Evolutionary conservation across 345 rosid genomes (phyloP), one percentile per base, ranked within the genome.

Genomic region (Linum usitatissimum): DNA sequence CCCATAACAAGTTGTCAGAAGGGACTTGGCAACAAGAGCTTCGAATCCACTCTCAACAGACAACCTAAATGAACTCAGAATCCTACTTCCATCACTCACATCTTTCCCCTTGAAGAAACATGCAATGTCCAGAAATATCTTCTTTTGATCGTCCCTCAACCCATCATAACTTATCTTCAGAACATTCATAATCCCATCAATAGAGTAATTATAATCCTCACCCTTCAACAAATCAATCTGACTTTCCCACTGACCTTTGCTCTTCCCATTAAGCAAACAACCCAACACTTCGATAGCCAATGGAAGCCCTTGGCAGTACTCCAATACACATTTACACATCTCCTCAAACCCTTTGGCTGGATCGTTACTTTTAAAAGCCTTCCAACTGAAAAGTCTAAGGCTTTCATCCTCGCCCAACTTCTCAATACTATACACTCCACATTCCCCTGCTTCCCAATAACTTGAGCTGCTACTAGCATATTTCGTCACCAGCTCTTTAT

Each of bases 21-120:
- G 62, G 19, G 57, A 57, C 62, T 56, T 68, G 1, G 62, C 66
- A 21, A 18, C 20, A 0, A 68, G 61, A 55, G 3, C 30, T 5
- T 21, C 18, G 0, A 68, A n/a, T 17, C 18, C 20, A 23, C 6
- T 53, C 13, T 61, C 28, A 3, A 18, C 51, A 21, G 7, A 10
- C 0, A 39, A 39, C 5, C 36, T 36, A 28, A 45, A 68, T 39
- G 56, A n/a, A 2, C 31, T 30, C 17, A 68, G 21, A 7, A 68
- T 9, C 57, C 48, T 18, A 14, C 4, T 56, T 2, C 18, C 51
- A 9, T 9, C 3, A 30, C 9, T 4, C 5, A 55, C 9, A 9
- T 55, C 58, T 18, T 21, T 21, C 58, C 58, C 58, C 21, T 18
- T 21, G 30, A 18, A 55, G 30, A 55, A 55, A 55, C 58, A 55